These are phyloP conservation scores for Plasmodium malariae DNA, from an alignment of 169 alveolate genomes.

Conservation along the genomic window DNA sequence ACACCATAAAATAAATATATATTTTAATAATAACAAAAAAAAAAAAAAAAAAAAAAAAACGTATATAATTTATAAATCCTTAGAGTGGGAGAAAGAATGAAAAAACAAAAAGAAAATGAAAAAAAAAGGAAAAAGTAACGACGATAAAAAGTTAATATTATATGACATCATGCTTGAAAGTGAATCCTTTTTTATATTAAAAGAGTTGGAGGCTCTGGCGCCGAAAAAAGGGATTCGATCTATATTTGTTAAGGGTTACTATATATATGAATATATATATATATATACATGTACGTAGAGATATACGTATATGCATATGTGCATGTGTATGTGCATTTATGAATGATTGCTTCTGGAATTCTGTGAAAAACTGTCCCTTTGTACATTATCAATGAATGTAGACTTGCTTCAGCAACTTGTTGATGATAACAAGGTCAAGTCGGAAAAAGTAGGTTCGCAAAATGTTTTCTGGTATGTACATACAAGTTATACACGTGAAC, in stretches of 20 bases:
- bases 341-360: no score
- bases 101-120: conserved; percentile 17
- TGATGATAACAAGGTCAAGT: conserved; percentile 76
- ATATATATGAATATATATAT: conserved; percentile 2
- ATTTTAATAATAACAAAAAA: background rate
- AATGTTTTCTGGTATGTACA: conserved; percentile 76
- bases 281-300: background rate
- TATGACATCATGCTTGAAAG: conserved; percentile 77
- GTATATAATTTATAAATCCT: background rate
- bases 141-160: conserved; percentile 74
- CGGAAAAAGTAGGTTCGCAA: conserved; percentile 75
- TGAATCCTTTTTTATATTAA: conserved; percentile 74
- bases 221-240: conserved; percentile 76
- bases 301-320: background rate
- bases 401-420: conserved; percentile 77
- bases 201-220: conserved; percentile 76
- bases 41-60: background rate
- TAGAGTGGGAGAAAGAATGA: background rate
- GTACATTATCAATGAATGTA: background rate
- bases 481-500: background rate
- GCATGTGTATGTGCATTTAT: no score
- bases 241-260: conserved; percentile 75
- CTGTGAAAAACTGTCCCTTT: background rate
- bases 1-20: no score
- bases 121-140: conserved; percentile 76